Percentiles rank a stretch among this genome's conserved stretches.
phyloP scores from a whole-genome alignment of 306 rosid genomes.

The Cicer bijugum region DNA sequence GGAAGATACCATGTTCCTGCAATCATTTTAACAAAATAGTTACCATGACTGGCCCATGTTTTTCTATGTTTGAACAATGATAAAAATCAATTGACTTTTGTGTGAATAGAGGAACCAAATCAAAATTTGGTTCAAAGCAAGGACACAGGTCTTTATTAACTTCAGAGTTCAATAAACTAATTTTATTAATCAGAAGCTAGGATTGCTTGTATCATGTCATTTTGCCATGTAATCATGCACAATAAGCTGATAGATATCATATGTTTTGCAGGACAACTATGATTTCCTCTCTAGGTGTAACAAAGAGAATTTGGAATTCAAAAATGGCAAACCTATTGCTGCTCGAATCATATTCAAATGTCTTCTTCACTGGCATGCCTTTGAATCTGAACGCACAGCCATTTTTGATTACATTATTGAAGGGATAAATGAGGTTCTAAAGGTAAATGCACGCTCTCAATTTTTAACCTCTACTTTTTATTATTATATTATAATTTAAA shows the following conservation, averaged over 20 bases:
- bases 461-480: neutral
- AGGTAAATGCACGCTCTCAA: conserved; percentile 57
- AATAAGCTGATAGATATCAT: conserved; percentile 28
- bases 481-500: conserved; percentile 14
- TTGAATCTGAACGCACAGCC: conserved; percentile 92
- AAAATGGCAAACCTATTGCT: conserved; percentile 81
- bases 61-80: conserved; percentile 16
- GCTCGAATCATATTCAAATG: conserved; percentile 87
- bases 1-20: conserved; percentile 5
- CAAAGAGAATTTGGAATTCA: conserved; percentile 86
- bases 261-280: conserved; percentile 74
- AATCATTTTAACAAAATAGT: conserved; percentile 12
- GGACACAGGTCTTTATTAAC: neutral
- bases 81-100: conserved; percentile 18
- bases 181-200: conserved; percentile 26
- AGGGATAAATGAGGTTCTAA: conserved; percentile 81
- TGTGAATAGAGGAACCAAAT: conserved; percentile 10
- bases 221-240: conserved; percentile 17
- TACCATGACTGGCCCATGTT: conserved; percentile 4
- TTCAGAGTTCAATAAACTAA: conserved; percentile 14
- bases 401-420: conserved; percentile 91
- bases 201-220: conserved; percentile 7
- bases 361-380: conserved; percentile 98
- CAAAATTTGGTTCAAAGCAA: neutral
- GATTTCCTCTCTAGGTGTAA: conserved; percentile 86